Conservation (phyloP, 306 rosid species). For the Vicia villosa region DNA sequence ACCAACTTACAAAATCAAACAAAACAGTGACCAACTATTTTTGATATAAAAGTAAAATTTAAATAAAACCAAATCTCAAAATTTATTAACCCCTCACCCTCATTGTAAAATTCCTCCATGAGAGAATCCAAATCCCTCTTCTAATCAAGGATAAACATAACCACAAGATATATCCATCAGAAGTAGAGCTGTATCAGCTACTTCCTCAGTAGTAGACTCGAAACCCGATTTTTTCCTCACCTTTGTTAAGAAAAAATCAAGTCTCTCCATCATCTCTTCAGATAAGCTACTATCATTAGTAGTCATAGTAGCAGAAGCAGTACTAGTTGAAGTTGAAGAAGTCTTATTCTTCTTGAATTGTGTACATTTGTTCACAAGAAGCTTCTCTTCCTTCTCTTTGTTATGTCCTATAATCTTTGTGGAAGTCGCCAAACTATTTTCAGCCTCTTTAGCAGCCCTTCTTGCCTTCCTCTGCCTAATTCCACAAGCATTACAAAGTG, state of each 20-base stretch:
- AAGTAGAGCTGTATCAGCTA: conserved; percentile 65
- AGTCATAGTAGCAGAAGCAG: background rate
- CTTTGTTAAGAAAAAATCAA: conserved; percentile 38
- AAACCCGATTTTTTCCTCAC: conserved; percentile 42
- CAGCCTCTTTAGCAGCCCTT: conserved; percentile 73
- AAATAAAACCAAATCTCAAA: background rate
- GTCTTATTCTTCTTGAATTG: conserved; percentile 48
- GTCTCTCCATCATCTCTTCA: conserved; percentile 7
- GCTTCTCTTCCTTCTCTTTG: conserved; percentile 68
- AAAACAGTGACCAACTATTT: background rate
- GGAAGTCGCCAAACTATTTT: conserved; percentile 24
- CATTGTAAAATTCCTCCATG: background rate
- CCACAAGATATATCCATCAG: conserved; percentile 74
- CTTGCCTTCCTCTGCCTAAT: conserved; percentile 86
- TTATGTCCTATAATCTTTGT: conserved; percentile 39
- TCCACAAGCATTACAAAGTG: conserved; percentile 98
- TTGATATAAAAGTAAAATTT: background rate
- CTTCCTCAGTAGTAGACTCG: conserved; percentile 63
- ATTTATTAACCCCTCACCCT: too few relatives aligned
- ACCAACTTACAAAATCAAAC: background rate
- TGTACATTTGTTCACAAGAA: conserved; percentile 33
- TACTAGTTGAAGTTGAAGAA: background rate
- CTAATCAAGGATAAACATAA: conserved; percentile 35
- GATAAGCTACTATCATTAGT: conserved; percentile 13
- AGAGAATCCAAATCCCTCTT: background rate